Conservation (phyloP, 2,329 filamentous ascomycete genomes). For the Sclerotinia trifoliorum region DNA sequence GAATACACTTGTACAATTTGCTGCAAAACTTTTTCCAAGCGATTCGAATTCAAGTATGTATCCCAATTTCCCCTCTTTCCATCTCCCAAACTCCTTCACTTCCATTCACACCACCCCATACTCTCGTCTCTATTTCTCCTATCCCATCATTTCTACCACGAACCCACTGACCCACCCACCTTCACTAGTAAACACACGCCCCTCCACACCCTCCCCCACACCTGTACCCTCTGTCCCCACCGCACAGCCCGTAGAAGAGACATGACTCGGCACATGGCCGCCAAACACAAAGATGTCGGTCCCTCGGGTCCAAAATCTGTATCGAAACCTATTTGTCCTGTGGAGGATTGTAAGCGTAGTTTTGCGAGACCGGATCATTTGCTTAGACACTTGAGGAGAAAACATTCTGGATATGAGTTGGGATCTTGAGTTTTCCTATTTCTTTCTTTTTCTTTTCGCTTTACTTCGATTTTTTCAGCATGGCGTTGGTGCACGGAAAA, state of each 20-base stretch:
- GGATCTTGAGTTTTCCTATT: not conserved
- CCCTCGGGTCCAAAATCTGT: not conserved
- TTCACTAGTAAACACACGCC: conserved; percentile 1
- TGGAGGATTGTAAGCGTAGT: not conserved
- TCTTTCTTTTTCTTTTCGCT: not conserved
- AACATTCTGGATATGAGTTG: not conserved
- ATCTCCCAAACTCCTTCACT: not conserved
- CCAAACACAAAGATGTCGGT: conserved; percentile 5
- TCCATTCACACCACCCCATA: not conserved
- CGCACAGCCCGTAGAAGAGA: conserved; percentile 15
- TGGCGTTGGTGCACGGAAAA: not conserved
- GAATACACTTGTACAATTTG: conserved; percentile 13
- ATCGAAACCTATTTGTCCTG: conserved; percentile 1
- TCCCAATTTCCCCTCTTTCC: too few species aligned
- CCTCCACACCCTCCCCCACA: conserved; percentile 4
- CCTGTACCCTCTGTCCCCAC: conserved; percentile 9
- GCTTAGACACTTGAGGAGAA: conserved; percentile 14
- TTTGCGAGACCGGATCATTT: conserved; percentile 17
- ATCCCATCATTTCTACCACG: not conserved
- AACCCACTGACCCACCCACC: not conserved
- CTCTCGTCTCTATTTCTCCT: too few species aligned
- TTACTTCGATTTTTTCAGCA: not conserved
- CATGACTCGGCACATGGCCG: conserved; percentile 11
- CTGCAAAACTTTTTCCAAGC: conserved; percentile 10
- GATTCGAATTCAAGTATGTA: conserved; percentile 11